These are phyloP conservation scores for Gossypium ekmanianum DNA, from an alignment of 345 rosid genomes.

Conservation along the genomic window DNA sequence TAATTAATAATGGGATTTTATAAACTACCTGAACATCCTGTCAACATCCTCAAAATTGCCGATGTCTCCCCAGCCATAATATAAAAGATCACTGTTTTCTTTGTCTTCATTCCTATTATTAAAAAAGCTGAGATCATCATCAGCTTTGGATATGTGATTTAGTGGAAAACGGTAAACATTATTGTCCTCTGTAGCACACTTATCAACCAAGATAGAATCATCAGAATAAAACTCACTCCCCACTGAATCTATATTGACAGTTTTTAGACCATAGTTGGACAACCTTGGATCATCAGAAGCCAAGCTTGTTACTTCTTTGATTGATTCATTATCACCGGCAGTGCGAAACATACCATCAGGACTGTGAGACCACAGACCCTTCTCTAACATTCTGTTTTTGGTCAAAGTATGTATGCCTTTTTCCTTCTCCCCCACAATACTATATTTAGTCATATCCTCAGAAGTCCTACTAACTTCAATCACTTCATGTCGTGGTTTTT, in stretches of 20 bases:
- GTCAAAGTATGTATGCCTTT: constrained; percentile 18
- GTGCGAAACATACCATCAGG: constrained; percentile 36
- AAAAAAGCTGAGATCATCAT: constrained; percentile 53
- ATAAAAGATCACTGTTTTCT: constrained; percentile 56
- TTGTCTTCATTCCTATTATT: constrained; percentile 47
- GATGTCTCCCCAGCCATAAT: constrained; percentile 82
- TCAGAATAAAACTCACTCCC: constrained; percentile 34
- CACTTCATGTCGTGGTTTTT: constrained; percentile 46
- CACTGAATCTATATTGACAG: constrained; percentile 26
- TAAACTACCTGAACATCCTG: constrained; percentile 72
- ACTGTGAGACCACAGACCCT: constrained; percentile 44
- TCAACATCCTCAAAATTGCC: constrained; percentile 91
- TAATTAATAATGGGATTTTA: neutral
- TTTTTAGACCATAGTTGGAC: constrained; percentile 41
- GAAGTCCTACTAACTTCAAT: constrained; percentile 32
- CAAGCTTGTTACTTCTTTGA: constrained; percentile 38
- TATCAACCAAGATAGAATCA: constrained; percentile 42
- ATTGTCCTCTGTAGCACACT: constrained; percentile 31
- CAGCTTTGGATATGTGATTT: constrained; percentile 43
- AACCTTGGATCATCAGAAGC: constrained; percentile 40
- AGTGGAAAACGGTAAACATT: constrained; percentile 44
- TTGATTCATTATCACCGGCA: constrained; percentile 34
- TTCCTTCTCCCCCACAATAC: constrained; percentile 33
- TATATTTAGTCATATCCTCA: constrained; percentile 27
- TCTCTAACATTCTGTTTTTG: constrained; percentile 55